Evolutionary conservation across 2,329 filamentous ascomycete genomes (phyloP).

Genomic region (Bipolaris zeicola): DNA sequence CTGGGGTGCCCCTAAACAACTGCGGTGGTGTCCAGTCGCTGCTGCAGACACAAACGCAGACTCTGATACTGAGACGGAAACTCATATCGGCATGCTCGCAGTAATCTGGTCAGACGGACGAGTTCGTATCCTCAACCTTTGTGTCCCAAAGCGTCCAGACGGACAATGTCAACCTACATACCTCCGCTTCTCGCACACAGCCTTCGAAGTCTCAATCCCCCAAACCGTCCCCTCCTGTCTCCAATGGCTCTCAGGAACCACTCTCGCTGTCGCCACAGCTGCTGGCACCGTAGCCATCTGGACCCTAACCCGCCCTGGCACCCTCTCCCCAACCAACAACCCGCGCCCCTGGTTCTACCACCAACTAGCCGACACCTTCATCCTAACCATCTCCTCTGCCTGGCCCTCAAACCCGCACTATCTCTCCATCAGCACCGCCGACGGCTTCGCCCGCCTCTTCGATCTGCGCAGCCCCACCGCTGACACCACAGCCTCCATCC

Average conservation of each 20-base stretch:
- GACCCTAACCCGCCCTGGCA: slow-evolving; percentile 51
- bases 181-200: slow-evolving; percentile 53
- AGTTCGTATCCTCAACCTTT: slow-evolving; percentile 61
- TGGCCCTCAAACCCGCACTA: slow-evolving; percentile 61
- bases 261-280: slow-evolving; percentile 61
- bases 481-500: slow-evolving; percentile 54
- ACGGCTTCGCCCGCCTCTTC: slow-evolving; percentile 61
- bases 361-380: slow-evolving; percentile 54
- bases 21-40: slow-evolving; percentile 63
- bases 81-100: slow-evolving; percentile 59
- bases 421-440: slow-evolving; percentile 59
- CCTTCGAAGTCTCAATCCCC: slow-evolving; percentile 59
- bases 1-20: slow-evolving; percentile 61
- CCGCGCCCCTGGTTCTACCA: slow-evolving; percentile 53
- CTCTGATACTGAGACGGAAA: slow-evolving; percentile 36
- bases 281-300: slow-evolving; percentile 63
- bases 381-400: slow-evolving; percentile 55
- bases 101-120: slow-evolving; percentile 64
- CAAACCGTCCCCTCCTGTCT: slow-evolving; percentile 61
- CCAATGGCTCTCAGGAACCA: slow-evolving; percentile 61
- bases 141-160: slow-evolving; percentile 15
- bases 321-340: slow-evolving; percentile 14
- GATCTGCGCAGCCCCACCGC: slow-evolving; percentile 57
- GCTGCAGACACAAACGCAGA: slow-evolving; percentile 28
- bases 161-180: slow-evolving; percentile 27